Percentiles rank a stretch among this genome's conserved stretches.
Conservation (phyloP, 2,329 filamentous ascomycete genomes). For the Sordariomycetes sp. region DNA sequence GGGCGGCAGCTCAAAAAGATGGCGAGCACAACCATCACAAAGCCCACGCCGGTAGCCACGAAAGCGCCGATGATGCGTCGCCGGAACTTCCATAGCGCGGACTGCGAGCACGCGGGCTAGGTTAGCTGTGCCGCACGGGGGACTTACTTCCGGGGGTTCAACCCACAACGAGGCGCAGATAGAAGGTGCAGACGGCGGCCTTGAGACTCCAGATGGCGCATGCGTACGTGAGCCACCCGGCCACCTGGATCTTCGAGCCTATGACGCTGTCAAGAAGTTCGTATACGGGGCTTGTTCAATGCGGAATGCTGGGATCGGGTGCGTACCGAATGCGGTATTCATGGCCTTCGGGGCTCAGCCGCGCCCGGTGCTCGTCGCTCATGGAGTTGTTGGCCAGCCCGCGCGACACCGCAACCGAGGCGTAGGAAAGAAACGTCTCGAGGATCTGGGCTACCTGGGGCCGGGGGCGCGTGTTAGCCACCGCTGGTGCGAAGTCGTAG, state of each 20-base stretch:
- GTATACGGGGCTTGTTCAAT: neutral
- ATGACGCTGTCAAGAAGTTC: conserved; percentile 23
- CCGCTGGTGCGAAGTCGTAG: conserved; percentile 30
- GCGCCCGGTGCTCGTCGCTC: conserved; percentile 34
- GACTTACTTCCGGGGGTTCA: neutral
- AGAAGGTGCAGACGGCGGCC: conserved; percentile 44
- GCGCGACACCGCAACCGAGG: conserved; percentile 32
- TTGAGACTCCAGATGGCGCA: conserved; percentile 45
- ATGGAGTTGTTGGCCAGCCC: conserved; percentile 48
- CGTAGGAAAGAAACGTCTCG: conserved; percentile 39
- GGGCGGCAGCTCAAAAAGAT: conserved; percentile 42
- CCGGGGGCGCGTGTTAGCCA: neutral
- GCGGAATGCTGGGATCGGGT: neutral
- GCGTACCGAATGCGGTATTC: conserved; percentile 31
- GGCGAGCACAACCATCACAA: conserved; percentile 34
- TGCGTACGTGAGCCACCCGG: conserved; percentile 44
- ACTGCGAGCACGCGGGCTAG: conserved; percentile 13
- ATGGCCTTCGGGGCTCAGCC: conserved; percentile 27
- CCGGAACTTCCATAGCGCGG: conserved; percentile 25
- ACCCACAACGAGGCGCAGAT: conserved; percentile 36
- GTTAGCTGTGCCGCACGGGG: neutral
- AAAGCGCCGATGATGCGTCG: conserved; percentile 39
- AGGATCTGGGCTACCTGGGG: neutral
- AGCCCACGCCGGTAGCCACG: conserved; percentile 34
- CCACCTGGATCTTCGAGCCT: conserved; percentile 45